Evolutionary conservation across 2,329 filamentous ascomycete genomes (phyloP).

Genomic region (Aspergillus sclerotialis): DNA sequence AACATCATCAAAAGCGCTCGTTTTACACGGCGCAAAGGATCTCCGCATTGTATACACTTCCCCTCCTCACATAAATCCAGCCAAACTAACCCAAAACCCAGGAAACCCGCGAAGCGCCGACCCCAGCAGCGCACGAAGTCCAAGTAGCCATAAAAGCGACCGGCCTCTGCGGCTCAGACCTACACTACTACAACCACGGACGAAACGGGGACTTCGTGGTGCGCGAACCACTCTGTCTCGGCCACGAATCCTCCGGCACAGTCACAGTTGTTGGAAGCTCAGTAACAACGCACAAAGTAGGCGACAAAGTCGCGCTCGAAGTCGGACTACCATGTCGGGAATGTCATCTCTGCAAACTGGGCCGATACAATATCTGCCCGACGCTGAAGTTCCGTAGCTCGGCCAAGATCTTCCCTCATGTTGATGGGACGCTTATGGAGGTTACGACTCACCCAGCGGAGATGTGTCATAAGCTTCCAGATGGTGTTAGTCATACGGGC

Average conservation of each 20-base stretch:
- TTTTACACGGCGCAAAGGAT: constrained; percentile 56
- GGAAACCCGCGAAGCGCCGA: constrained; percentile 46
- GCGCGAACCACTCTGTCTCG: constrained; percentile 72
- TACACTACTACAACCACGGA: constrained; percentile 82
- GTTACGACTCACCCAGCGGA: constrained; percentile 54
- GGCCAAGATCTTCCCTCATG: constrained; percentile 55
- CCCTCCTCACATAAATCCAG: neutral
- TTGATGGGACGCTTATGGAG: constrained; percentile 58
- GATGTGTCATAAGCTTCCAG: constrained; percentile 54
- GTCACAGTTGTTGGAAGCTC: constrained; percentile 62
- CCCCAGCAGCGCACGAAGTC: constrained; percentile 49
- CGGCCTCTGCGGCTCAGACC: constrained; percentile 64
- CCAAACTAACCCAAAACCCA: constrained; percentile 18
- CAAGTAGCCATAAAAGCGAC: constrained; percentile 60
- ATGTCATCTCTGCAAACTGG: constrained; percentile 49
- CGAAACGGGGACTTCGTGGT: constrained; percentile 82
- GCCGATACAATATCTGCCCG: constrained; percentile 57
- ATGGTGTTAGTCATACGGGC: constrained; percentile 46
- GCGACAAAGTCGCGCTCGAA: constrained; percentile 87
- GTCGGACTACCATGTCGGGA: constrained; percentile 76
- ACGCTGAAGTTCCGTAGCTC: constrained; percentile 52
- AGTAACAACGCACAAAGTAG: constrained; percentile 57
- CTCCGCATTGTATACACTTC: constrained; percentile 46
- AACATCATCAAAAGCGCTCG: constrained; percentile 34
- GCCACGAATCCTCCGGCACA: constrained; percentile 71